Base-by-base conservation (phyloP, 2,329 filamentous ascomycete genomes). In the Monilinia aucupariae region DNA sequence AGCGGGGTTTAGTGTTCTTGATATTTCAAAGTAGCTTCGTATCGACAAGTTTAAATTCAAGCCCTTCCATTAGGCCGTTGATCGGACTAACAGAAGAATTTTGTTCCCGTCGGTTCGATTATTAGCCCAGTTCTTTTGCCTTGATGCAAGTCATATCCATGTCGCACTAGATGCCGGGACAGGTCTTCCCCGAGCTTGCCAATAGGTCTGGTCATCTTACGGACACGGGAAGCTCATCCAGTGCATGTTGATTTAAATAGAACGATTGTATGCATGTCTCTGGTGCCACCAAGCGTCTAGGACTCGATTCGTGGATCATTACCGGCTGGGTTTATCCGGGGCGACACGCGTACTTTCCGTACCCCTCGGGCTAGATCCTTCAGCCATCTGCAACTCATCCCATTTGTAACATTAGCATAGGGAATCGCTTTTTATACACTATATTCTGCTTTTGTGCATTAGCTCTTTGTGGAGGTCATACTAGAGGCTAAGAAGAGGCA, bases 371-470 rank as follows among this genome's bases (percentile, higher is more conserved):
- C 54, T 56, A 37, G 54, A 34, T 17, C n/a, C 15, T 34, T 56
- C 54, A 34, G 30, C 54, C n/a, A 56, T 56, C 41, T 56, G 41
- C 54, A 58, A 25, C 41, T 25, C 13, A 58, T 37, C 43, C 41
- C 54, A n/a, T 56, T 58, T 25, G 30, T 12, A 58, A 6, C 48
- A 58, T 10, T 58, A 17, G 54, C 30, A 41, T 34, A 41, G 54
- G 41, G 30, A 58, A 20, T 12, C n/a, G 22, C 27, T 58, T 58
- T 27, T 47, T 3, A 55, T 47, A 58, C 54, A 58, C 43, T 47
- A 20, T 27, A 47, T 56, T 22, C 6, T 7, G 1, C 20, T 58
- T 37, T 34, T 27, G 30, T 58, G 41, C 39, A 32, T 22, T 47
- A 30, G 6, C 20, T 34, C 8, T 6, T 37, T 12, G 41, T 58